These are phyloP conservation scores for Cryptosporidium meleagridis DNA, from an alignment of 169 alveolate species.

Conservation along the genomic window DNA sequence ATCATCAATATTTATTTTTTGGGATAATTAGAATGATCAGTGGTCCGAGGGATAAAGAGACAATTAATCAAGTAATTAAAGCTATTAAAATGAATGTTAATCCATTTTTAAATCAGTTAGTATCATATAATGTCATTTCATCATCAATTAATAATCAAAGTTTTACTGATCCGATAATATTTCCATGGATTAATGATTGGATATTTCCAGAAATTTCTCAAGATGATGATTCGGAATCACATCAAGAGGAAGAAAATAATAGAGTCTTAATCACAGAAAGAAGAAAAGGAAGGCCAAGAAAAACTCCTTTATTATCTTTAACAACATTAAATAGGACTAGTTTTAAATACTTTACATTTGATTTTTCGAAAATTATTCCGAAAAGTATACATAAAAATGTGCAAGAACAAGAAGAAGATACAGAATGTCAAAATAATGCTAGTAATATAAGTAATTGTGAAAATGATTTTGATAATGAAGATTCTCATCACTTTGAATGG, in stretches of 20 bases:
- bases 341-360: constrained; percentile 20
- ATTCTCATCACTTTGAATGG: constrained; percentile 19
- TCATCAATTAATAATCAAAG: not conserved
- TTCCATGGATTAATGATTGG: constrained; percentile 70
- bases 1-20: constrained; percentile 24
- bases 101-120: constrained; percentile 33
- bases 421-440: no score
- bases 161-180: constrained; percentile 8
- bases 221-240: not conserved
- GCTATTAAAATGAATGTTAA: constrained; percentile 10
- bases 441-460: not conserved
- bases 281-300: constrained; percentile 70
- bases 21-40: constrained; percentile 34
- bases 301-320: constrained; percentile 22
- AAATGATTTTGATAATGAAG: not conserved
- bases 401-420: not conserved
- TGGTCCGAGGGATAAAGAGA: constrained; percentile 41
- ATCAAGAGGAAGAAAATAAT: not conserved
- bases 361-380: not conserved
- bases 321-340: not conserved
- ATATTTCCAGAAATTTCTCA: constrained; percentile 24
- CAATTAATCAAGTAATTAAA: not conserved
- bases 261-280: constrained; percentile 11
- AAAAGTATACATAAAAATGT: not conserved
- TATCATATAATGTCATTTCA: constrained; percentile 37